Conservation (phyloP, 2,329 filamentous ascomycete genomes). For the Helminthosporium solani region DNA sequence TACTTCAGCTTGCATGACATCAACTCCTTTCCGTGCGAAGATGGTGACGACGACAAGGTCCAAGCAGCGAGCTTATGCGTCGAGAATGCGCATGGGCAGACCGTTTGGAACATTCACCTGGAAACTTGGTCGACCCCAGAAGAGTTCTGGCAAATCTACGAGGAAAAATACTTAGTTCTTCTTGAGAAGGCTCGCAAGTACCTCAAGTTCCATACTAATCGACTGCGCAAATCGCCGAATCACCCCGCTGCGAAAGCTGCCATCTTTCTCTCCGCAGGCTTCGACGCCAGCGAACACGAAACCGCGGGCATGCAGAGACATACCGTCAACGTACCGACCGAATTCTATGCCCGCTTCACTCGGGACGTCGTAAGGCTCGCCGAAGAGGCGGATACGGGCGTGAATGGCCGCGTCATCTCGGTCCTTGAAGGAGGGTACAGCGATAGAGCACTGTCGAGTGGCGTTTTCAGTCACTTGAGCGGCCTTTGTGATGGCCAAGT, state of each 20-base stretch:
- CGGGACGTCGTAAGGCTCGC: slow-evolving; percentile 81
- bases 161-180: slow-evolving; percentile 72
- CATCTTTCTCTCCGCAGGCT: slow-evolving; percentile 93
- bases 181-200: slow-evolving; percentile 80
- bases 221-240: slow-evolving; percentile 57
- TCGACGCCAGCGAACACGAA: slow-evolving; percentile 96
- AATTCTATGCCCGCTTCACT: slow-evolving; percentile 91
- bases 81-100: slow-evolving; percentile 90
- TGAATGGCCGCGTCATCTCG: slow-evolving; percentile 84
- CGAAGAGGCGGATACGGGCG: slow-evolving; percentile 72
- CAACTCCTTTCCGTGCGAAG: slow-evolving; percentile 96
- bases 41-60: slow-evolving; percentile 89
- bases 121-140: slow-evolving; percentile 78
- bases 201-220: slow-evolving; percentile 69
- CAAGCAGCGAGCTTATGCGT: slow-evolving; percentile 92
- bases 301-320: slow-evolving; percentile 91
- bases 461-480: slow-evolving; percentile 85
- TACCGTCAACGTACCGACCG: slow-evolving; percentile 91
- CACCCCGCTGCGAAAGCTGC: slow-evolving; percentile 72
- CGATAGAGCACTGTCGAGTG: slow-evolving; percentile 83
- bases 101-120: slow-evolving; percentile 93
- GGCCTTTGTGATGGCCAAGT: slow-evolving; percentile 67
- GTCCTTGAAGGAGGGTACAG: slow-evolving; percentile 96
- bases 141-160: slow-evolving; percentile 90
- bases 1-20: slow-evolving; percentile 98